Evolutionary conservation across 495 filamentous ascomycete genomes (phyloP).

Genomic region (Tuber brumale): DNA sequence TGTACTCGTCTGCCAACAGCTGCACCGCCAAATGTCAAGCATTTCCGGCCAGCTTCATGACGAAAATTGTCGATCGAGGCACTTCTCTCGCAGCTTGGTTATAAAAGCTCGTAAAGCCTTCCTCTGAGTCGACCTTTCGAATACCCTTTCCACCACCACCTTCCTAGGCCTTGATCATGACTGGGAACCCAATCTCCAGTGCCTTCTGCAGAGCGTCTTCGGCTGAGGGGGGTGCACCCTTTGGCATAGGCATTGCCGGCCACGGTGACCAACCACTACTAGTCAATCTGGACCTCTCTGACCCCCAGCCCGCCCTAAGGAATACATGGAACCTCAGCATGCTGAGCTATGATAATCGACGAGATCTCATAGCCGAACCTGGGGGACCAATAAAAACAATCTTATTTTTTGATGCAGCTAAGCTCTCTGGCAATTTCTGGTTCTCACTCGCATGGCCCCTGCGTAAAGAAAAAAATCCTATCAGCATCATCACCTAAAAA

Average conservation of each 20-base stretch:
- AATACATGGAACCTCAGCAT: conserved; percentile 93
- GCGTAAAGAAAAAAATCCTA: conserved; percentile 8
- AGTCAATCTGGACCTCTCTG: conserved; percentile 67
- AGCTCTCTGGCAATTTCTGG: conserved; percentile 88
- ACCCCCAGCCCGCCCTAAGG: conserved; percentile 97
- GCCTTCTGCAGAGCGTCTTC: conserved; percentile 85
- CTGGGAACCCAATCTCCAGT: conserved; percentile 86
- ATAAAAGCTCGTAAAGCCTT: conserved; percentile 76
- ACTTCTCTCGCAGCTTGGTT: conserved; percentile 95
- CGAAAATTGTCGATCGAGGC: conserved; percentile 97
- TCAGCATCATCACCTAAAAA: conserved; percentile 11
- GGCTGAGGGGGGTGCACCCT: conserved; percentile 78
- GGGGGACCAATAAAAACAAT: conserved; percentile 98
- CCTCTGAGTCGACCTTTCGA: conserved; percentile 82
- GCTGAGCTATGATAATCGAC: conserved; percentile 97
- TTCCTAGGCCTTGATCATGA: conserved; percentile 99
- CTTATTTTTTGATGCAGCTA: conserved; percentile 92
- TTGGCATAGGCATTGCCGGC: conserved; percentile 76
- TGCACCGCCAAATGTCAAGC: conserved; percentile 96
- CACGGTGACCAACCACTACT: conserved; percentile 80
- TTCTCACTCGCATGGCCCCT: conserved; percentile 99
- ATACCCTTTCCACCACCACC: conserved; percentile 99
- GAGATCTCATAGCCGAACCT: conserved; percentile 97
- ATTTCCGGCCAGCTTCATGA: conserved; percentile 98
- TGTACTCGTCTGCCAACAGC: conserved; percentile 93